phyloP scores from a whole-genome alignment of 257 asterid species.

The Gynochthodes officinalis region DNA sequence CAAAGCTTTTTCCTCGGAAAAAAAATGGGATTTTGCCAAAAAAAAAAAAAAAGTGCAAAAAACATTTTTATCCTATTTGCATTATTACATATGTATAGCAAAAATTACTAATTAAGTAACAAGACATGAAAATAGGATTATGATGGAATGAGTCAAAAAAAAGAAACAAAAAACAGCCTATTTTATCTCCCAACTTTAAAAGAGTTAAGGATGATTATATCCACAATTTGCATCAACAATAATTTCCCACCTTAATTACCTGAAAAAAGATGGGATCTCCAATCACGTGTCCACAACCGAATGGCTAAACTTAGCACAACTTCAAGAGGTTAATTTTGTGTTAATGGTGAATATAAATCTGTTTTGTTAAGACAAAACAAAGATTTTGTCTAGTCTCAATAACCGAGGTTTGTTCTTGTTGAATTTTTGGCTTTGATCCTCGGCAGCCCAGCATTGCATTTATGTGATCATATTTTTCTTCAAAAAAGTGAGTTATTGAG shows the following conservation, averaged over 20 bases:
- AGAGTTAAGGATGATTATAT: slow-evolving; percentile 25
- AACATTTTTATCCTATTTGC: too few species aligned
- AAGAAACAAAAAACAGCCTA: slow-evolving; percentile 30
- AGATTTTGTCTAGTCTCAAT: slow-evolving; percentile 34
- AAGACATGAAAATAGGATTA: neutral
- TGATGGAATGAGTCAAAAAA: slow-evolving; percentile 12
- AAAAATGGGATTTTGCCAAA: too few species aligned
- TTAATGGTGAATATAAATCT: slow-evolving; percentile 27
- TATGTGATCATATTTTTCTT: neutral
- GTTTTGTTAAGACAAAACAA: slow-evolving; percentile 17
- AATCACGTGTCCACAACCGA: slow-evolving; percentile 44
- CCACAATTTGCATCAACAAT: slow-evolving; percentile 24
- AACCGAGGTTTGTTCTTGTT: slow-evolving; percentile 23
- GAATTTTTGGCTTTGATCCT: neutral
- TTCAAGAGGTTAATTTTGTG: slow-evolving; percentile 10
- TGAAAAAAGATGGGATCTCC: slow-evolving; percentile 54
- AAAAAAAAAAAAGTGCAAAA: too few species aligned
- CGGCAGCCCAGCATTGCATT: too few species aligned
- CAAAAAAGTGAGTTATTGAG: slow-evolving; percentile 4
- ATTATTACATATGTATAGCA: neutral
- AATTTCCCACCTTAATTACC: slow-evolving; percentile 25
- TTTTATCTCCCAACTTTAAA: slow-evolving; percentile 34
- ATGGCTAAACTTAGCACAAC: slow-evolving; percentile 23
- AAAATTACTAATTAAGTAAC: too few species aligned
- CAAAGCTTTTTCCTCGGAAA: neutral